Conservation (phyloP, 495 filamentous ascomycete species). For the Penicillium robsamsonii region DNA sequence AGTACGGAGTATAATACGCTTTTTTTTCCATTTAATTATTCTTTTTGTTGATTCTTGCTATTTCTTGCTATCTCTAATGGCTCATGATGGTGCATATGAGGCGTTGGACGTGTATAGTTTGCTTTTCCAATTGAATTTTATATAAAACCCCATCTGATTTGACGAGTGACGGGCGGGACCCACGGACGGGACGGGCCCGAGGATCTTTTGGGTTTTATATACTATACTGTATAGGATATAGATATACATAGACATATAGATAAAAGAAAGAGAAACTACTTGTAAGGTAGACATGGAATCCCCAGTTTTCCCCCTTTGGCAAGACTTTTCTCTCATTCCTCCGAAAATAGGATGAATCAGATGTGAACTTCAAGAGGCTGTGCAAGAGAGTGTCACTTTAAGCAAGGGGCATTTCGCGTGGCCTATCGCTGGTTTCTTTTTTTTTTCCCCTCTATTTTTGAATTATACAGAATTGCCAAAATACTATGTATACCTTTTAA, state of each 20-base stretch:
- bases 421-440: neutral
- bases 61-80: conserved; percentile 3
- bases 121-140: conserved; percentile 2
- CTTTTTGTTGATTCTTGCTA: neutral
- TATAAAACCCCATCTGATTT: conserved; percentile 14
- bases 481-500: neutral
- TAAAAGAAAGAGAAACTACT: no score
- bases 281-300: neutral
- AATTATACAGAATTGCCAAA: no score
- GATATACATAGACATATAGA: no score
- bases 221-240: no score
- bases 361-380: conserved; percentile 2
- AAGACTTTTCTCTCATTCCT: neutral
- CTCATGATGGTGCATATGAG: conserved; percentile 23
- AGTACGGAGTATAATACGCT: neutral
- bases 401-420: conserved; percentile 13
- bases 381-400: neutral
- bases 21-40: no score
- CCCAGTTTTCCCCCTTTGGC: neutral
- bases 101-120: conserved; percentile 21
- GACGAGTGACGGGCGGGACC: conserved; percentile 8
- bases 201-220: neutral
- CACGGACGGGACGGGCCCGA: conserved; percentile 23
- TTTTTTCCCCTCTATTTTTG: neutral
- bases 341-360: conserved; percentile 4